These are phyloP conservation scores for Hordeum vulgare DNA, from an alignment of 176 grass and related monocot genomes.

Conservation along the genomic window DNA sequence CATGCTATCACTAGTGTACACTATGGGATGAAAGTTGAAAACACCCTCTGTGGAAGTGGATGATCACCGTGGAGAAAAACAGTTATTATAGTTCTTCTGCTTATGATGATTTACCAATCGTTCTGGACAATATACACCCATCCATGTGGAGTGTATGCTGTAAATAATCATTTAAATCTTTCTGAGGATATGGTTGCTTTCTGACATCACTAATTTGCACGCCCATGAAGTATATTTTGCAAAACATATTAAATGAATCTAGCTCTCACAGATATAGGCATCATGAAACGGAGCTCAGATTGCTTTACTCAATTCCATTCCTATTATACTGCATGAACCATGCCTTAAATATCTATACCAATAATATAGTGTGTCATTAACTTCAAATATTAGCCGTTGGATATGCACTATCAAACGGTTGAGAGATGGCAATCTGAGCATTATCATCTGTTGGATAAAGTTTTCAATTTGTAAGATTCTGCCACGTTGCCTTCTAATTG, in stretches of 20 bases:
- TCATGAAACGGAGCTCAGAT: background rate
- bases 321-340: background rate
- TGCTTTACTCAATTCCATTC: background rate
- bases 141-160: conserved; percentile 21
- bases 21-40: conserved; percentile 29
- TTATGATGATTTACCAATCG: conserved; percentile 23
- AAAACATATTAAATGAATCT: background rate
- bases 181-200: background rate
- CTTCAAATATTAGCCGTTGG: background rate
- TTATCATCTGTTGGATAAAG: background rate
- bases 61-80: conserved; percentile 16
- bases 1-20: conserved; percentile 20
- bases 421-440: background rate
- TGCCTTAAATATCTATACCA: background rate
- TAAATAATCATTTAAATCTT: conserved; percentile 25
- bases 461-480: background rate
- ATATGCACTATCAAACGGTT: background rate
- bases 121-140: conserved; percentile 15
- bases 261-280: background rate
- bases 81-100: conserved; percentile 28
- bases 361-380: background rate
- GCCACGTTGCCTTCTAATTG: background rate
- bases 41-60: conserved; percentile 17
- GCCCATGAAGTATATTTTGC: background rate
- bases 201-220: conserved; percentile 9